Evolutionary conservation across 768 basidiomycete genomes (phyloP), one percentile per base, ranked within the genome.

Genomic region (Mycena pura): DNA sequence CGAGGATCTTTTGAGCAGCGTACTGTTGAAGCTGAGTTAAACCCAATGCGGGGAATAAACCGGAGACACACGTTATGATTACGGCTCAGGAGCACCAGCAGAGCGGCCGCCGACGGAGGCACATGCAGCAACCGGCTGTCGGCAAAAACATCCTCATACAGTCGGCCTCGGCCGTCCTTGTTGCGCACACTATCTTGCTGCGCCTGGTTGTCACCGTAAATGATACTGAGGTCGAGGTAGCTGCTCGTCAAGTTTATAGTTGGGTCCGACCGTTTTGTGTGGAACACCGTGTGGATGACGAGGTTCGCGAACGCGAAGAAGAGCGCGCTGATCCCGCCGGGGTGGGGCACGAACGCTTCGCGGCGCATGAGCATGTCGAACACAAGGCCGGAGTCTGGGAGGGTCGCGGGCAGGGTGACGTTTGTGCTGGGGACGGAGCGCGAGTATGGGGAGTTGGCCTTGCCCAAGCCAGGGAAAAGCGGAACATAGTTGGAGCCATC

Each of bases 271-370:
- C 68, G 74, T 59, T 82, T 86, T 7, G 83, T 82, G 63, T 88
- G 76, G 77, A 94, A 94, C 63, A 89, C 80, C 52, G 77, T 80
- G 73, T 93, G 91, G 65, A 90, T 91, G 59, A 93, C 78, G 57
- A 92, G 74, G 67, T 91, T 82, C 13, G 91, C 91, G 67, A 93
- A 91, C 0, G 91, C 88, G 66, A 92, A 93, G 75, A 92, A 89
- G 19, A 90, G 75, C 60, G 84, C 82, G 14, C 87, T 90, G 43
- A 93, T 82, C 19, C 91, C 91, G 4, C 83, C 85, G 5, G 89
- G 88, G 71, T 90, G 89, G 9, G 78, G 73, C 19, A 68, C 67
- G 62, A 84, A 87, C 52, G 79, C 69, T 22, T 80, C 78, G 24
- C 82, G 77, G 19, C 81, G 72, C 38, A 94, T 77, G 14, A 94